Evolutionary conservation across 345 rosid genomes (phyloP).

Genomic region (Pistacia vera): DNA sequence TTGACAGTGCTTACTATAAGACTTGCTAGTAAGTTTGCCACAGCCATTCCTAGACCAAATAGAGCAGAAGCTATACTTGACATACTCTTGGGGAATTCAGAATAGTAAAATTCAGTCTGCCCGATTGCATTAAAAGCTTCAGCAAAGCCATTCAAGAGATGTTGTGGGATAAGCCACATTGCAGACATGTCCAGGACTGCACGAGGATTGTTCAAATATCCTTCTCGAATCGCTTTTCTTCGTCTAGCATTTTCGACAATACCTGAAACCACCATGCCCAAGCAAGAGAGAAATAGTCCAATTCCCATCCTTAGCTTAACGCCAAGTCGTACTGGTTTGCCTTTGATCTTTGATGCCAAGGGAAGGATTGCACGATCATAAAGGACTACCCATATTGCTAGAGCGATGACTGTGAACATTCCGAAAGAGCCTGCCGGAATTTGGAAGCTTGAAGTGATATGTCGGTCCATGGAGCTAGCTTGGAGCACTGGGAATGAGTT

Average conservation of each 20-base stretch:
- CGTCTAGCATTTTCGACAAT: conserved; percentile 59
- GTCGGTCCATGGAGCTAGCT: conserved; percentile 75
- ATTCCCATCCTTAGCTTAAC: conserved; percentile 73
- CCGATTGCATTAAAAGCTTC: conserved; percentile 76
- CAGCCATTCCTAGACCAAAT: conserved; percentile 64
- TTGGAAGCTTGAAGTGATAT: conserved; percentile 55
- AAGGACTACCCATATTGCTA: conserved; percentile 55
- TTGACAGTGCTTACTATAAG: conserved; percentile 46
- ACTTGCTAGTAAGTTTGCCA: conserved; percentile 65
- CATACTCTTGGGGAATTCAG: conserved; percentile 81
- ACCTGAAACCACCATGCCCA: conserved; percentile 70
- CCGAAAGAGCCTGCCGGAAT: conserved; percentile 75
- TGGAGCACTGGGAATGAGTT: conserved; percentile 63
- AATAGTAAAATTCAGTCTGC: conserved; percentile 75
- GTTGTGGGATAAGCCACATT: conserved; percentile 76
- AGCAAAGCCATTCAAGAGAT: conserved; percentile 61
- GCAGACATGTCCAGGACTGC: conserved; percentile 65
- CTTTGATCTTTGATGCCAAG: conserved; percentile 59
- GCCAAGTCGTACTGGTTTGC: conserved; percentile 52
- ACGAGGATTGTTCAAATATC: conserved; percentile 39
- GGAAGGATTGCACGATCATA: conserved; percentile 78
- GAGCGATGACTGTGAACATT: conserved; percentile 49
- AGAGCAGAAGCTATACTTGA: conserved; percentile 69
- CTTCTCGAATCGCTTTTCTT: conserved; percentile 56
- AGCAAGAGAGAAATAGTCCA: conserved; percentile 55